A percentile compares a stretch with the other conserved stretches of the same genome.
These are phyloP conservation scores for Monosporascus cannonballus DNA, from an alignment of 2,329 filamentous ascomycete species.

Conservation along the genomic window DNA sequence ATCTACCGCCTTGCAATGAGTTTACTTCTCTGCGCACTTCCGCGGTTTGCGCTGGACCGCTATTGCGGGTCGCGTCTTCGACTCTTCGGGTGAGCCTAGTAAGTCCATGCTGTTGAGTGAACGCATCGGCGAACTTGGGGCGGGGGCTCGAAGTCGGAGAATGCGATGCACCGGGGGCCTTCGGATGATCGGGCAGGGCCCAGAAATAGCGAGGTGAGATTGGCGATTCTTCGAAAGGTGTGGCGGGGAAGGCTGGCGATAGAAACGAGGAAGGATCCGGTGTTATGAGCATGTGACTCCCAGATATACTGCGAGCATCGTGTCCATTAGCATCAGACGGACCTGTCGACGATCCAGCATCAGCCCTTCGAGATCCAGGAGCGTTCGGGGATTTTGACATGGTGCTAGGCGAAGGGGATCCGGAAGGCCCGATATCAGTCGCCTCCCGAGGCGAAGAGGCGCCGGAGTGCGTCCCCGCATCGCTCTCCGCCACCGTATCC, in stretches of 20 bases:
- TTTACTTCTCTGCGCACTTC: neutral
- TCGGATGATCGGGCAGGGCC: neutral
- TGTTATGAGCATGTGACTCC: neutral
- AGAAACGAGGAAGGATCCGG: neutral
- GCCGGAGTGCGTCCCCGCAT: neutral
- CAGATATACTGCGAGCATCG: neutral
- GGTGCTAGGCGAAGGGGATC: neutral
- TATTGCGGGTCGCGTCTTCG: neutral
- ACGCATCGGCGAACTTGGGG: neutral
- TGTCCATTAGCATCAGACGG: neutral
- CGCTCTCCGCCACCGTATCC: neutral
- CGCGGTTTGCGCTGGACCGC: neutral
- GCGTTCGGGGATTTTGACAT: neutral
- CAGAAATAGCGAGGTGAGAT: neutral
- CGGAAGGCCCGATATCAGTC: neutral
- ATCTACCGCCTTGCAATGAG: neutral
- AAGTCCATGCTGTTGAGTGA: neutral
- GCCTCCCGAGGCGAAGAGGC: neutral
- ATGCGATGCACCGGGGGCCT: neutral
- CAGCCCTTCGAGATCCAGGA: neutral
- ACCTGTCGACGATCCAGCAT: neutral
- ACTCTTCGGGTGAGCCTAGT: neutral
- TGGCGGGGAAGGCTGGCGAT: neutral
- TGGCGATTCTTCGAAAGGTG: neutral
- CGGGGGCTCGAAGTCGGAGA: neutral